Conservation (phyloP, 805 yeast genomes). For the Dipodascus geniculatus region DNA sequence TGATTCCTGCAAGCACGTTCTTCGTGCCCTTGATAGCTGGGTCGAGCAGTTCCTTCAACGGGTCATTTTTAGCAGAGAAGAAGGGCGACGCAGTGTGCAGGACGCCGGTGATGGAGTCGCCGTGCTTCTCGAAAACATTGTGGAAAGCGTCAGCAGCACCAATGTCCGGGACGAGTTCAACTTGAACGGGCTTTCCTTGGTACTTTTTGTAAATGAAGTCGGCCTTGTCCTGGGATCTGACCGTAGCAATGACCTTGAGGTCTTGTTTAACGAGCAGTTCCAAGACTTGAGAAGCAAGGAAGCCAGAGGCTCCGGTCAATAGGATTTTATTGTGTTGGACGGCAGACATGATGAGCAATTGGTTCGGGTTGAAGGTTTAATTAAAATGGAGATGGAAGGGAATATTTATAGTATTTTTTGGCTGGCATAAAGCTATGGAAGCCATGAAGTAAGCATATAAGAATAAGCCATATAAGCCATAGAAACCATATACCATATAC, state of each 20-base stretch:
- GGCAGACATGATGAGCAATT: not conserved
- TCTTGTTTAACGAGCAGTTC: constrained; percentile 26
- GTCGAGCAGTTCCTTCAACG: constrained; percentile 29
- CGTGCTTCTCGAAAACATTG: constrained; percentile 30
- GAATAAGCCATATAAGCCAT: not conserved
- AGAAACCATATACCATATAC: not conserved
- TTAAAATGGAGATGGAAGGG: no score
- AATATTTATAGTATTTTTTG: no score
- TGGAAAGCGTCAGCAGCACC: constrained; percentile 36
- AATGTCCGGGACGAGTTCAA: constrained; percentile 24
- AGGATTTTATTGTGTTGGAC: constrained; percentile 8
- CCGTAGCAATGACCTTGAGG: constrained; percentile 35
- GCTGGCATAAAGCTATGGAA: no score
- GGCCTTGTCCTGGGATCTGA: constrained; percentile 31
- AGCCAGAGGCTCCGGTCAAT: constrained; percentile 18
- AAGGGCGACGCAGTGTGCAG: constrained; percentile 31
- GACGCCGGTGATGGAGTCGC: constrained; percentile 24
- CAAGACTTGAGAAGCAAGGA: constrained; percentile 14
- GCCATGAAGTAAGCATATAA: no score
- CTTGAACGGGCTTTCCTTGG: constrained; percentile 8
- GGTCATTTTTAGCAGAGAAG: constrained; percentile 19
- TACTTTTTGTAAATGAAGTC: constrained; percentile 20
- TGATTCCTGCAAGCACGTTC: constrained; percentile 30
- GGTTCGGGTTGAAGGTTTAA: not conserved
- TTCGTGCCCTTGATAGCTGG: constrained; percentile 38